phyloP scores from a whole-genome alignment of 306 rosid genomes.

The Cyclanthera cordifolia region DNA sequence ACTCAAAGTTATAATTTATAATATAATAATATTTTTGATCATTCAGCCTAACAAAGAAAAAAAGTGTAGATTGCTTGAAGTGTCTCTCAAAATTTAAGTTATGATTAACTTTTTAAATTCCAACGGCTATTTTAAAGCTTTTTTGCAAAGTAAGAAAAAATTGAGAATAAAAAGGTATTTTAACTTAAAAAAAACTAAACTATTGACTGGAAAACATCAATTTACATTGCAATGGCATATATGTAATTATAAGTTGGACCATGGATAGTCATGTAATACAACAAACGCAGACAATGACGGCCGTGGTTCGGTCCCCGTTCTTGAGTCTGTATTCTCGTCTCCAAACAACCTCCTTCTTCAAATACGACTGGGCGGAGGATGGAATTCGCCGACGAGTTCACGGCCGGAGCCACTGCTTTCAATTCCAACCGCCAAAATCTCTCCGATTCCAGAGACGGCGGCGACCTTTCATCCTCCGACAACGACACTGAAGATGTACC shows the following conservation, averaged over 20 bases:
- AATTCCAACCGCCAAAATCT: neutral
- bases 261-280: neutral
- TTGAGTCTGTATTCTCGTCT: conserved; percentile 5
- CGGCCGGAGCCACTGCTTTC: neutral
- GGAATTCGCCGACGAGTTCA: conserved; percentile 3
- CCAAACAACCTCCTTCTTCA: neutral
- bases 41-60: too few species aligned
- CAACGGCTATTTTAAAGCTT: too few species aligned
- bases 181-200: too few species aligned
- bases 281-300: conserved; percentile 3
- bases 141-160: too few species aligned
- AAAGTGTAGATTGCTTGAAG: too few species aligned
- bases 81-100: too few species aligned
- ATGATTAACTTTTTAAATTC: too few species aligned
- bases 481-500: conserved; percentile 9
- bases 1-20: too few species aligned
- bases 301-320: neutral
- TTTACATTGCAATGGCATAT: neutral
- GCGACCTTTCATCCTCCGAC: conserved; percentile 2
- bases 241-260: neutral
- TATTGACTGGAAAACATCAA: neutral
- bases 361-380: neutral
- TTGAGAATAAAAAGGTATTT: too few species aligned
- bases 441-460: neutral
- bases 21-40: too few species aligned